These are phyloP conservation scores for Lactuca sativa DNA, from an alignment of 129 eudicot genomes.

Conservation along the genomic window DNA sequence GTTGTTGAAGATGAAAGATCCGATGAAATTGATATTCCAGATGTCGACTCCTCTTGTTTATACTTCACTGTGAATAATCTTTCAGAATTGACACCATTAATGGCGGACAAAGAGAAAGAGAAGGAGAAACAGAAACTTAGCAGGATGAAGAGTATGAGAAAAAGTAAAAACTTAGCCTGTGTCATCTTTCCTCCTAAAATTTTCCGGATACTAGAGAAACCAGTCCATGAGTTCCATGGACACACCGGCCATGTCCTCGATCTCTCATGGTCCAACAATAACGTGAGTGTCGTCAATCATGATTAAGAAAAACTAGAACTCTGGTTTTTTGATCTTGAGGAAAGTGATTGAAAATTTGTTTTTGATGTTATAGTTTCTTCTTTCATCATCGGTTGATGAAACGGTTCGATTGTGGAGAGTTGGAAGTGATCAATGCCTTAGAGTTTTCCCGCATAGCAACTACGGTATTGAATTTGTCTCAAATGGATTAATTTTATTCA, in stretches of 20 bases:
- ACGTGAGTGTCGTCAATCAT: constrained; percentile 54
- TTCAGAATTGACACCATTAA: constrained; percentile 61
- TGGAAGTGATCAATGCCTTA: constrained; percentile 64
- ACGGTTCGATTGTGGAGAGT: constrained; percentile 89
- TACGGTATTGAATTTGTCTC: constrained; percentile 41
- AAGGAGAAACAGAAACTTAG: constrained; percentile 70
- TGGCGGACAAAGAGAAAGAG: constrained; percentile 49
- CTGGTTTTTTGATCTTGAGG: neutral
- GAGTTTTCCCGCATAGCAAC: constrained; percentile 76
- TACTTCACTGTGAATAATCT: constrained; percentile 75
- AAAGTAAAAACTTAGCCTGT: constrained; percentile 75
- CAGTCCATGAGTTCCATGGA: constrained; percentile 78
- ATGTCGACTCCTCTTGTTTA: constrained; percentile 74
- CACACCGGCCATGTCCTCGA: constrained; percentile 78
- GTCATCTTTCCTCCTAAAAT: constrained; percentile 83
- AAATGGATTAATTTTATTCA: neutral
- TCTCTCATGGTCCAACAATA: constrained; percentile 86
- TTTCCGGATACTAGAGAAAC: constrained; percentile 80
- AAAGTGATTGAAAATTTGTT: constrained; percentile 2
- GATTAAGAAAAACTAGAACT: neutral
- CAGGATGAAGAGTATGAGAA: constrained; percentile 50
- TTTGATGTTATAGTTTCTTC: constrained; percentile 50
- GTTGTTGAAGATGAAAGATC: constrained; percentile 83
- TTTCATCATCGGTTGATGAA: constrained; percentile 90
- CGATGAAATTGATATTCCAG: constrained; percentile 64